These are phyloP conservation scores for Pisolithus sp. DNA, from an alignment of 768 basidiomycete genomes.

Conservation along the genomic window DNA sequence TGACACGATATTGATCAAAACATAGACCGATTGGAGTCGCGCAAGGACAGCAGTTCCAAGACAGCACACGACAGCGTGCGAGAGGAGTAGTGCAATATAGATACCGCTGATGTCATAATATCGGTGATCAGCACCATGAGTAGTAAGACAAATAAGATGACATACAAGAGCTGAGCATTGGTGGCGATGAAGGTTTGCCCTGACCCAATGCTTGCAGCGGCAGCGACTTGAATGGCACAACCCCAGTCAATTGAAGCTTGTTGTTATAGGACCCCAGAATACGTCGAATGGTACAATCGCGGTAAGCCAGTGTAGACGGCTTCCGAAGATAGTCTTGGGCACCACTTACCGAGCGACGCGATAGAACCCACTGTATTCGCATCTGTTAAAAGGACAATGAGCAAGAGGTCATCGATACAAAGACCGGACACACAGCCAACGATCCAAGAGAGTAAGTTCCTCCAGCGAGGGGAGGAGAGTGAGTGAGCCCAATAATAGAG, in stretches of 20 bases:
- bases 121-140: background rate
- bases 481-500: conserved; percentile 67
- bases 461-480: conserved; percentile 48
- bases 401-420: background rate
- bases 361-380: conserved; percentile 52
- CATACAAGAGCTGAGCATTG: conserved; percentile 18
- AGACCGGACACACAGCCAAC: conserved; percentile 49
- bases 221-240: conserved; percentile 57
- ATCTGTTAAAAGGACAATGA: conserved; percentile 24
- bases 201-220: conserved; percentile 53
- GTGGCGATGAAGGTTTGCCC: conserved; percentile 33
- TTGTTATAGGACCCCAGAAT: background rate
- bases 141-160: background rate
- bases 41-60: conserved; percentile 62
- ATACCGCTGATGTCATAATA: conserved; percentile 42
- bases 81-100: conserved; percentile 53
- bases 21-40: conserved; percentile 63
- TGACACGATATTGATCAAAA: conserved; percentile 60
- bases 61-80: conserved; percentile 61
- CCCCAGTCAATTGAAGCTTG: conserved; percentile 62
- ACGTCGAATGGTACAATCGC: background rate
- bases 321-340: background rate
- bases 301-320: background rate
- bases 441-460: conserved; percentile 59
- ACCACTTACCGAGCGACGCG: conserved; percentile 28